A percentile compares a stretch with the other conserved stretches of the same genome.
Conservation (phyloP, 1,139 yeast species). For the Saccharomyces pastorianus region DNA sequence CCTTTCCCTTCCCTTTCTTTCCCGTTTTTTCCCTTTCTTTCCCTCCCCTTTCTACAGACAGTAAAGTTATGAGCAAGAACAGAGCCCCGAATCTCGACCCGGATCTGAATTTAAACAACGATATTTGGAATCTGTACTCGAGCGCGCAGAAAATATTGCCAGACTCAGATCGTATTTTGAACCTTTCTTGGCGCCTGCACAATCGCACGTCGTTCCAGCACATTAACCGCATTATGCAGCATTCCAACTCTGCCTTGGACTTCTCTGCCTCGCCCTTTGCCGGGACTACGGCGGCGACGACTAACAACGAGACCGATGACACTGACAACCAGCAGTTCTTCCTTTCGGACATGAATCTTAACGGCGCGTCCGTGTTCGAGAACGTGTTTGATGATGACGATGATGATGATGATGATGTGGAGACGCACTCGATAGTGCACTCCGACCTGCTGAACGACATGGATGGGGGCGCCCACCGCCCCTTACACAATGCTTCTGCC, state of each 20-base stretch:
- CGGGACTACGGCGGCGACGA: not conserved
- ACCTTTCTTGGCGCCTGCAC: slow-evolving; percentile 54
- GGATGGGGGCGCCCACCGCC: not conserved
- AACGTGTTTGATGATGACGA: not conserved
- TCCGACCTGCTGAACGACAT: not conserved
- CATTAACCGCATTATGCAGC: not conserved
- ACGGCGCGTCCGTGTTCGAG: not conserved
- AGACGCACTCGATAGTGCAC: not conserved
- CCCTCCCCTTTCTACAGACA: not conserved
- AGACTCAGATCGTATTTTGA: slow-evolving; percentile 66
- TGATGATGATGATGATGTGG: not conserved
- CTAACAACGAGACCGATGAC: not conserved
- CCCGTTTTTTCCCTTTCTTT: not conserved
- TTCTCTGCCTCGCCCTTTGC: not conserved
- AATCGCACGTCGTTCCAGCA: not conserved
- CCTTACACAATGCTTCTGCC: not conserved
- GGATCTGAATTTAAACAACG: not conserved
- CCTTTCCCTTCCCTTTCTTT: not conserved
- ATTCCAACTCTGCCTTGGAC: not conserved
- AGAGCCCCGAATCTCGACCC: not conserved
- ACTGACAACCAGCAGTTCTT: not conserved
- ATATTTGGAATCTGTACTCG: slow-evolving; percentile 64
- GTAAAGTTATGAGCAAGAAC: not conserved
- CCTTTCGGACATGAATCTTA: not conserved
- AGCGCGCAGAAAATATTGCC: slow-evolving; percentile 73